Evolutionary conservation across 306 rosid species (phyloP), one percentile per base, ranked within the genome.

Genomic region (Quercus dentata): DNA sequence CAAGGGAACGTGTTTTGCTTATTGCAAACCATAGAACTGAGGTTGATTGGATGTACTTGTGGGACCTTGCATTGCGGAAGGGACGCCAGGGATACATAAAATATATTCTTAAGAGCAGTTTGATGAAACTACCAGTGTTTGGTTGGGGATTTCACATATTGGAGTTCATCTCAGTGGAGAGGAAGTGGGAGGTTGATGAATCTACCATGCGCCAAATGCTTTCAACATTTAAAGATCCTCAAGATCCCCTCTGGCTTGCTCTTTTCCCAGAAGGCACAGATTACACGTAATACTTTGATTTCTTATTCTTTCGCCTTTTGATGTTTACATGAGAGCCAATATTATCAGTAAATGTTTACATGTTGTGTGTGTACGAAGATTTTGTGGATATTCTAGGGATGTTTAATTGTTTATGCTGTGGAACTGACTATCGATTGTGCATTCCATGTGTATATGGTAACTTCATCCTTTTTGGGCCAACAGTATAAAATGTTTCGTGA

Each of bases 221-320:
- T 88, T 89, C 95, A 38, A 90, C 93, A 38, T 83, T 90, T 74
- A 85, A 85, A 69, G 91, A 92, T 87, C 88, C 91, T 10, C 82
- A 30, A 75, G 93, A 87, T 83, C 89, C 91, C 64, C 95, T 92
- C 31, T 92, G 93, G 97, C 95, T 92, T 81, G 93, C 90, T n/a
- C 90, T 92, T 78, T 90, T 92, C 85, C 97, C 97, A 5, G 97
- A 92, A 86, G 97, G 97, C 86, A 92, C 97, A 17, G 95, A 92
- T 84, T 92, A 78, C 81, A 90, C 90, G 97, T 90, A 87, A 90
- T 54, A 67, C 78, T 79, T 82, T 30, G 2, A 71, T 63, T 69
- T 74, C 70, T 18, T 77, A 44, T 78, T 28, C 27, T 52, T 69
- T 56, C 19, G 7, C 55, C 15, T 49, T 65, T n/a, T 61, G 30